A percentile compares a stretch with the other conserved stretches of the same genome.
These are phyloP conservation scores for Cladosporium sp. DNA, from an alignment of 2,329 filamentous ascomycete species.

Conservation along the genomic window DNA sequence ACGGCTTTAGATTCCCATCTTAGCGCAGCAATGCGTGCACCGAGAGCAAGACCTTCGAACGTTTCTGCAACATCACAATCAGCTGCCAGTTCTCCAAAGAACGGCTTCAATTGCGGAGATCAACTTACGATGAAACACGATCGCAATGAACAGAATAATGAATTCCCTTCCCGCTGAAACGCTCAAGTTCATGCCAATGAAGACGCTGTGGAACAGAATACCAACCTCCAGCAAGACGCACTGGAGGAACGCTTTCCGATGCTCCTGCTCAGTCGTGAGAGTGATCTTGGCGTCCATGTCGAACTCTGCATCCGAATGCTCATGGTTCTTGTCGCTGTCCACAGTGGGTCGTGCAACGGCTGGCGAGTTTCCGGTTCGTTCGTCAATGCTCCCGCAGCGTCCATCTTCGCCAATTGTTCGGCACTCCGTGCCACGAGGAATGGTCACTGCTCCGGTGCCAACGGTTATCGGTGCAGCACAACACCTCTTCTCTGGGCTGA, in stretches of 20 bases:
- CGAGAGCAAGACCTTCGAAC: constrained; percentile 66
- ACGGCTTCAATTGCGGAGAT: too few relatives aligned
- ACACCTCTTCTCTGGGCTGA: constrained; percentile 25
- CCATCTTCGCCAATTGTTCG: not conserved
- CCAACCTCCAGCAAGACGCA: constrained; percentile 71
- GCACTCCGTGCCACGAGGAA: not conserved
- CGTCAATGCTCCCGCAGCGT: not conserved
- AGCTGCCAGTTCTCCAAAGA: not conserved
- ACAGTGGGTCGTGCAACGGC: not conserved
- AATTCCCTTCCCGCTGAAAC: constrained; percentile 64
- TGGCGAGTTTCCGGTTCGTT: not conserved
- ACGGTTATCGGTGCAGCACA: constrained; percentile 10
- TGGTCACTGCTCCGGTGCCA: not conserved
- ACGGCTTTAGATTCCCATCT: constrained; percentile 51
- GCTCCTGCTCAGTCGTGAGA: constrained; percentile 36
- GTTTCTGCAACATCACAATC: constrained; percentile 42
- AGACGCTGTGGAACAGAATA: constrained; percentile 73
- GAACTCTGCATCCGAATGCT: constrained; percentile 23
- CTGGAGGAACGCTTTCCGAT: constrained; percentile 65
- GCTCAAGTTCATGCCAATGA: constrained; percentile 69
- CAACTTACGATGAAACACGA: constrained; percentile 59
- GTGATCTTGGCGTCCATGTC: constrained; percentile 20
- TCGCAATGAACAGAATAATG: constrained; percentile 63
- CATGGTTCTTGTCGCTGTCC: not conserved
- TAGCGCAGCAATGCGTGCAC: constrained; percentile 67